Percentiles rank a stretch among this genome's conserved stretches.
These are phyloP conservation scores for Pseudogymnoascus sp. DNA, from an alignment of 2,329 filamentous ascomycete genomes.

Conservation along the genomic window DNA sequence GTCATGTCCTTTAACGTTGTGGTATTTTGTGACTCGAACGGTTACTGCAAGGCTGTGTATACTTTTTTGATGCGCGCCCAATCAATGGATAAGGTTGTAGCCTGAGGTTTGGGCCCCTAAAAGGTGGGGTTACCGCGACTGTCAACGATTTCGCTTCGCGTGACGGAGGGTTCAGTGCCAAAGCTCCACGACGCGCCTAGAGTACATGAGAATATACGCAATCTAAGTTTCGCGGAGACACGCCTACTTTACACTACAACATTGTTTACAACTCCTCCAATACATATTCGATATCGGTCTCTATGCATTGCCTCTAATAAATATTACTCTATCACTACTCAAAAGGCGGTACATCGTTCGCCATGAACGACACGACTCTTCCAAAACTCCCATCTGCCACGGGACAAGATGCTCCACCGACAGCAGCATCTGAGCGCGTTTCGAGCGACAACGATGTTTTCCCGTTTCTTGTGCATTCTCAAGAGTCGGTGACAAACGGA, in stretches of 20 bases:
- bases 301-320: constrained; percentile 10
- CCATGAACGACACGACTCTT: constrained; percentile 31
- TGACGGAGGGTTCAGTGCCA: constrained; percentile 6
- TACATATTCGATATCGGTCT: constrained; percentile 7
- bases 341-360: constrained; percentile 12
- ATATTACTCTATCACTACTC: constrained; percentile 2
- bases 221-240: constrained; percentile 4
- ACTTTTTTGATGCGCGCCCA: constrained; percentile 3
- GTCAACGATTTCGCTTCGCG: constrained; percentile 10
- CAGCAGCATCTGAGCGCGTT: constrained; percentile 19
- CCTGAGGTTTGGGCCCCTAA: constrained; percentile 12
- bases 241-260: not conserved
- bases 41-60: not conserved
- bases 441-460: constrained; percentile 21
- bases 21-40: not conserved
- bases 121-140: constrained; percentile 9
- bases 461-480: constrained; percentile 20
- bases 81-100: constrained; percentile 9
- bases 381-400: constrained; percentile 25
- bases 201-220: constrained; percentile 10
- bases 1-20: not conserved
- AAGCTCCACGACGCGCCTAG: constrained; percentile 10
- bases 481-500: constrained; percentile 20
- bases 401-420: constrained; percentile 16
- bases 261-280: constrained; percentile 3